These are phyloP conservation scores for Lasiodiplodia theobromae DNA, from an alignment of 2,329 filamentous ascomycete genomes.

Conservation along the genomic window DNA sequence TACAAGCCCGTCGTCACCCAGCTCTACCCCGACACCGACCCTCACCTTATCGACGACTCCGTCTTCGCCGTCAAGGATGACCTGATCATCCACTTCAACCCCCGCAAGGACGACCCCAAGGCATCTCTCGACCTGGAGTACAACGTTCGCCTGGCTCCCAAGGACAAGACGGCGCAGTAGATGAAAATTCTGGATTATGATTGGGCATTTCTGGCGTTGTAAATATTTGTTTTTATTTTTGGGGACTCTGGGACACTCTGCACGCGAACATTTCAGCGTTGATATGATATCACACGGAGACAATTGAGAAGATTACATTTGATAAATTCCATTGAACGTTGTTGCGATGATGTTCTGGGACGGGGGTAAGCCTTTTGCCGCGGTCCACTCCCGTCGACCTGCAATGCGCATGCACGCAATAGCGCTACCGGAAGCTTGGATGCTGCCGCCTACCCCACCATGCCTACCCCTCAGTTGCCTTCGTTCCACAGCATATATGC, in stretches of 20 bases:
- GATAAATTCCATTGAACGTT: no score
- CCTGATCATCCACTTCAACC: constrained; percentile 43
- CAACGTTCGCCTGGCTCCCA: constrained; percentile 64
- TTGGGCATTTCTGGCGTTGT: constrained; percentile 25
- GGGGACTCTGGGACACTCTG: constrained; percentile 8
- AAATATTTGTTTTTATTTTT: constrained; percentile 17
- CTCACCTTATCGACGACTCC: constrained; percentile 64
- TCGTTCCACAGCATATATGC: constrained; percentile 14
- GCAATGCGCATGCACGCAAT: constrained; percentile 4
- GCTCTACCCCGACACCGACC: constrained; percentile 66
- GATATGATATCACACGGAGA: constrained; percentile 20
- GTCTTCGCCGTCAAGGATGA: constrained; percentile 63
- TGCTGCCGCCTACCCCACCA: constrained; percentile 15
- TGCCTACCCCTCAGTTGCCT: constrained; percentile 7
- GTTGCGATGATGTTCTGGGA: background rate
- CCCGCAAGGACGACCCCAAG: constrained; percentile 58
- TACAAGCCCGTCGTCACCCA: constrained; percentile 66
- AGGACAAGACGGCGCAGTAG: constrained; percentile 31
- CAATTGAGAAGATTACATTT: background rate
- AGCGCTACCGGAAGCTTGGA: constrained; percentile 1
- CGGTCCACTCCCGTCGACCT: background rate
- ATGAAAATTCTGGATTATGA: constrained; percentile 3
- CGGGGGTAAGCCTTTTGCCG: constrained; percentile 22
- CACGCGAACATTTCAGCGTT: constrained; percentile 10
- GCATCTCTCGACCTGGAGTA: constrained; percentile 67